Percentiles rank a stretch among this genome's conserved stretches.
These are phyloP conservation scores for Metarhizium rileyi DNA, from an alignment of 2,329 filamentous ascomycete genomes.

Conservation along the genomic window DNA sequence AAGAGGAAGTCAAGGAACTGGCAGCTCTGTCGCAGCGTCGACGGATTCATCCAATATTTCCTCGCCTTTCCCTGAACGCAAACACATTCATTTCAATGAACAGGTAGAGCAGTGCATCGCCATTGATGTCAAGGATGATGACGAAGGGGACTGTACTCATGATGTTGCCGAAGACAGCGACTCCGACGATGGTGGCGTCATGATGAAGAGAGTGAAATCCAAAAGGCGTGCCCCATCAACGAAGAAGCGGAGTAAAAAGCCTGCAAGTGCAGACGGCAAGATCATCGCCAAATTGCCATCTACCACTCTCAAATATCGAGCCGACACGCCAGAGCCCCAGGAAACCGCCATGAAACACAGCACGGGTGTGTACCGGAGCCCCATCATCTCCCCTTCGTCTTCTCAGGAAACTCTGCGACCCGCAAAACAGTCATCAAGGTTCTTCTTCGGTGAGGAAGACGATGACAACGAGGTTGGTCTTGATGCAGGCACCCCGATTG, in stretches of 20 bases:
- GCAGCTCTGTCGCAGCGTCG: slow-evolving; percentile 53
- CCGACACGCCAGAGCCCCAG: slow-evolving; percentile 60
- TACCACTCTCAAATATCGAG: slow-evolving; percentile 76
- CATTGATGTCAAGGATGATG: slow-evolving; percentile 73
- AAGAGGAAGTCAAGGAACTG: slow-evolving; percentile 50
- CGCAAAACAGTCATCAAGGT: slow-evolving; percentile 53
- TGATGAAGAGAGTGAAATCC: slow-evolving; percentile 63
- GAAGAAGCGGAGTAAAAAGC: slow-evolving; percentile 28
- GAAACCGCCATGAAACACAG: slow-evolving; percentile 56
- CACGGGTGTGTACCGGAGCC: slow-evolving; percentile 34
- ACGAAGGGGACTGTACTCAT: slow-evolving; percentile 58
- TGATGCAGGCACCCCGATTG: slow-evolving; percentile 21
- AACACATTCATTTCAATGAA: slow-evolving; percentile 94
- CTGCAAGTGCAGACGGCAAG: slow-evolving; percentile 56
- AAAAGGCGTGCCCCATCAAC: slow-evolving; percentile 45
- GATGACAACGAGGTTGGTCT: slow-evolving; percentile 45
- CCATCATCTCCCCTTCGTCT: slow-evolving; percentile 58
- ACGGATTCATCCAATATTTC: slow-evolving; percentile 59
- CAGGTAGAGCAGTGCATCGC: slow-evolving; percentile 95
- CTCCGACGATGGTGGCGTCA: slow-evolving; percentile 71
- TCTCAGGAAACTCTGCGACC: slow-evolving; percentile 77
- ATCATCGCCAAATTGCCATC: slow-evolving; percentile 83
- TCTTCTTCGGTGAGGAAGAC: slow-evolving; percentile 51
- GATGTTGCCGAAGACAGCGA: slow-evolving; percentile 50
- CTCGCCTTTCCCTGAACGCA: slow-evolving; percentile 57